Conservation (phyloP, 2,329 filamentous ascomycete species). For the Salinomyces thailandicus region DNA sequence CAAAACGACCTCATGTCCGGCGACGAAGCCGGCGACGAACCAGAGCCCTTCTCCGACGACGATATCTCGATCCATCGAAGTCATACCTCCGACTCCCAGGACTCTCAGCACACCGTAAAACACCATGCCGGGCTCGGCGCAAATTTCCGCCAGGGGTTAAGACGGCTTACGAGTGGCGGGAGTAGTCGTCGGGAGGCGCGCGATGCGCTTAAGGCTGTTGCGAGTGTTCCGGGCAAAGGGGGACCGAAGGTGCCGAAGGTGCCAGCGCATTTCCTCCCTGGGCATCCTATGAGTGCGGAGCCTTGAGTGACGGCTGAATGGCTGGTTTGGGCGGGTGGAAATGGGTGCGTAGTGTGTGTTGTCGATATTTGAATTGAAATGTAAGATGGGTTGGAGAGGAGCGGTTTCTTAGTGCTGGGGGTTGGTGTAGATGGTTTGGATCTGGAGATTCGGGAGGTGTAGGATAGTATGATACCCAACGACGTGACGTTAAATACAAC, state of each 20-base stretch:
- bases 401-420: too few relatives aligned
- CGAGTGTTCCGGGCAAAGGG: conserved; percentile 26
- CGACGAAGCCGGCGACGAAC: conserved; percentile 55
- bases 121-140: conserved; percentile 7
- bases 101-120: conserved; percentile 11
- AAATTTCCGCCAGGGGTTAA: conserved; percentile 47
- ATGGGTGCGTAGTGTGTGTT: too few relatives aligned
- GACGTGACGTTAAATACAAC: neutral
- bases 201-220: conserved; percentile 27
- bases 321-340: too few relatives aligned
- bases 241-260: conserved; percentile 41
- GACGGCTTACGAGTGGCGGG: conserved; percentile 50
- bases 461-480: neutral
- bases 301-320: too few relatives aligned
- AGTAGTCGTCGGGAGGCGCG: conserved; percentile 25
- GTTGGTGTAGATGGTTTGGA: too few relatives aligned
- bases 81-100: conserved; percentile 16
- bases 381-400: too few relatives aligned
- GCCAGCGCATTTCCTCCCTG: conserved; percentile 22
- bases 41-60: conserved; percentile 66
- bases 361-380: too few relatives aligned
- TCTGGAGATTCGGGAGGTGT: neutral
- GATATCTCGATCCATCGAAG: conserved; percentile 46
- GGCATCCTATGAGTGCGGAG: neutral
- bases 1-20: conserved; percentile 58